These are phyloP conservation scores for Chytriomyces sp. DNA, from an alignment of 192 early-diverging fungal genomes.

Conservation along the genomic window DNA sequence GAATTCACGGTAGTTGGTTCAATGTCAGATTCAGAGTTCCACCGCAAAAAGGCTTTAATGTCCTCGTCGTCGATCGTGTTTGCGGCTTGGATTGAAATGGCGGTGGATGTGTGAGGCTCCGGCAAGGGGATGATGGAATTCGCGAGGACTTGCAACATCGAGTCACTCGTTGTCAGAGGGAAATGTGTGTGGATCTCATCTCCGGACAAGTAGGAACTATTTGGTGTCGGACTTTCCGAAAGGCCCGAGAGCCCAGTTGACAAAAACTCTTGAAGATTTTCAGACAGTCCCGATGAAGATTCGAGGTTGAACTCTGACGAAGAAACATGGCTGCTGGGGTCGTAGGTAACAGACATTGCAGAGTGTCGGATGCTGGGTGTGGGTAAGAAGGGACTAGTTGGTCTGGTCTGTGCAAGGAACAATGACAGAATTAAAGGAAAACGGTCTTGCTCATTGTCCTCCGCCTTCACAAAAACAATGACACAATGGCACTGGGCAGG, in stretches of 20 bases:
- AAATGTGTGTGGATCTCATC: neutral
- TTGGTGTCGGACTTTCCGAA: neutral
- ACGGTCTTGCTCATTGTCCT: too few relatives aligned
- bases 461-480: too few relatives aligned
- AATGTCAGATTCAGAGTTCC: conserved; percentile 29
- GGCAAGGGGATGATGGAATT: conserved; percentile 12
- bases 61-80: conserved; percentile 12
- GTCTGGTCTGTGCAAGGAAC: too few relatives aligned
- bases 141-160: conserved; percentile 1
- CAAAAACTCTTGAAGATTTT: neutral
- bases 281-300: neutral
- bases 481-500: too few relatives aligned
- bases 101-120: neutral
- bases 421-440: too few relatives aligned
- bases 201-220: neutral
- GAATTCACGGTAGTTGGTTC: neutral
- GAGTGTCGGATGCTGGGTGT: conserved; percentile 1
- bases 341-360: too few relatives aligned
- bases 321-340: too few relatives aligned
- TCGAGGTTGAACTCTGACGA: too few relatives aligned
- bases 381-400: neutral
- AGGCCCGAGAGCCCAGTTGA: neutral
- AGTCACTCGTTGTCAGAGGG: neutral
- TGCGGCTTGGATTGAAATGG: neutral
- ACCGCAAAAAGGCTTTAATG: conserved; percentile 29